Conservation (phyloP, 2,329 filamentous ascomycete genomes). For the Albophoma yamanashiensis region DNA sequence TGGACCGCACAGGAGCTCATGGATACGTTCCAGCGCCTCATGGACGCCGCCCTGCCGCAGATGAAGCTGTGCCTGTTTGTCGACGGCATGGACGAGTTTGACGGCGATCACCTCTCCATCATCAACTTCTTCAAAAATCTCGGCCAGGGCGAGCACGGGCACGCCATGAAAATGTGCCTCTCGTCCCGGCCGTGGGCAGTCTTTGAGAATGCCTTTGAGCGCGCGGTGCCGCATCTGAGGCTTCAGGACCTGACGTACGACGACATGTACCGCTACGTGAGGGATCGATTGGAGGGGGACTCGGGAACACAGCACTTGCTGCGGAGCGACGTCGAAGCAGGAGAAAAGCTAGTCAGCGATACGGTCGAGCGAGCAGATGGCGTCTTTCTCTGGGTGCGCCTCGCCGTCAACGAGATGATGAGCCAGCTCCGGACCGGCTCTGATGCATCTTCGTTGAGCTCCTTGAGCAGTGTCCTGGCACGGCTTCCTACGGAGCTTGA, state of each 20-base stretch:
- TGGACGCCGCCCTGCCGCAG: slow-evolving; percentile 8
- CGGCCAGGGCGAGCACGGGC: slow-evolving; percentile 4
- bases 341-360: slow-evolving; percentile 4
- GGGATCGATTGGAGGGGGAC: slow-evolving; percentile 9
- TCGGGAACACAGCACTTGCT: slow-evolving; percentile 4
- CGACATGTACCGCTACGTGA: slow-evolving; percentile 16
- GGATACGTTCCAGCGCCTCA: slow-evolving; percentile 11
- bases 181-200: slow-evolving; percentile 20
- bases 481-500: slow-evolving; percentile 15
- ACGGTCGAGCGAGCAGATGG: slow-evolving; percentile 16
- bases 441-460: neutral
- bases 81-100: slow-evolving; percentile 23
- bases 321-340: neutral
- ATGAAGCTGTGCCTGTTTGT: slow-evolving; percentile 18
- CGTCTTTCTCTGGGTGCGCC: slow-evolving; percentile 22
- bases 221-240: slow-evolving; percentile 12
- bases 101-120: slow-evolving; percentile 16
- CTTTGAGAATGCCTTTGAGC: slow-evolving; percentile 14
- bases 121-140: slow-evolving; percentile 17
- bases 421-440: slow-evolving; percentile 4
- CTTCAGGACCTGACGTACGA: slow-evolving; percentile 15
- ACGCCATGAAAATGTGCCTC: slow-evolving; percentile 16
- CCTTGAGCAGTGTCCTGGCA: slow-evolving; percentile 4
- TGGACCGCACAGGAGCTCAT: slow-evolving; percentile 20
- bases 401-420: slow-evolving; percentile 18